These are phyloP conservation scores for Usnea hakonensis DNA, from an alignment of 495 filamentous ascomycete genomes.

Conservation along the genomic window DNA sequence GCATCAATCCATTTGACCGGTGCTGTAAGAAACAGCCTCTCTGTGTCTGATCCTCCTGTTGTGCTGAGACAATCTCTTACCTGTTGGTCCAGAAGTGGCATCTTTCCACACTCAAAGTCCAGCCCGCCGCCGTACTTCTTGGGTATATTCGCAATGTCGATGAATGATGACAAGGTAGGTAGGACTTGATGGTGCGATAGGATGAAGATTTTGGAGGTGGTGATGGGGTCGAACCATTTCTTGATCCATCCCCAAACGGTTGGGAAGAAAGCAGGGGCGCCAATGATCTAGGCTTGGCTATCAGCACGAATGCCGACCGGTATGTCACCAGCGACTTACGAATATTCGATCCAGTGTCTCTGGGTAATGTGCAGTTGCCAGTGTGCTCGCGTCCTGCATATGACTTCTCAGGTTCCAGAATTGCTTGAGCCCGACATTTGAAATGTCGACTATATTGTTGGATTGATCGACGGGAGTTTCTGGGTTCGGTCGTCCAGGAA, in stretches of 20 bases:
- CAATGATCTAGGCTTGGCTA: conserved; percentile 56
- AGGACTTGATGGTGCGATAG: conserved; percentile 60
- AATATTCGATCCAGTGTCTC: conserved; percentile 83
- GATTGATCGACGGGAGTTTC: conserved; percentile 69
- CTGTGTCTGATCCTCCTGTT: background rate
- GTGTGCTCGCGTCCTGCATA: conserved; percentile 77
- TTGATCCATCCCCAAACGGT: conserved; percentile 94
- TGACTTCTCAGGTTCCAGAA: conserved; percentile 86
- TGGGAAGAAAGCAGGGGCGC: conserved; percentile 80
- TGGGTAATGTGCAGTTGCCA: conserved; percentile 86
- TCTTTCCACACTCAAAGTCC: conserved; percentile 67
- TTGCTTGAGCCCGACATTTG: conserved; percentile 71
- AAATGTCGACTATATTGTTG: conserved; percentile 84
- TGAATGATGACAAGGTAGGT: conserved; percentile 65
- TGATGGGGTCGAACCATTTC: conserved; percentile 88
- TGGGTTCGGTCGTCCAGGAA: conserved; percentile 59
- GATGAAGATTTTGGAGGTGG: conserved; percentile 88
- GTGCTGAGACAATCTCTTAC: conserved; percentile 6
- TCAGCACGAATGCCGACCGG: background rate
- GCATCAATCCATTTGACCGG: conserved; percentile 9
- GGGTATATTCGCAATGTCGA: conserved; percentile 69
- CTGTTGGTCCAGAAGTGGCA: conserved; percentile 55
- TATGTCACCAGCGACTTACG: conserved; percentile 37
- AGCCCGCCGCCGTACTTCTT: conserved; percentile 77
- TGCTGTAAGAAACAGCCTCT: conserved; percentile 4